phyloP scores from a whole-genome alignment of 345 rosid species.

The Salix arbutifolia region DNA sequence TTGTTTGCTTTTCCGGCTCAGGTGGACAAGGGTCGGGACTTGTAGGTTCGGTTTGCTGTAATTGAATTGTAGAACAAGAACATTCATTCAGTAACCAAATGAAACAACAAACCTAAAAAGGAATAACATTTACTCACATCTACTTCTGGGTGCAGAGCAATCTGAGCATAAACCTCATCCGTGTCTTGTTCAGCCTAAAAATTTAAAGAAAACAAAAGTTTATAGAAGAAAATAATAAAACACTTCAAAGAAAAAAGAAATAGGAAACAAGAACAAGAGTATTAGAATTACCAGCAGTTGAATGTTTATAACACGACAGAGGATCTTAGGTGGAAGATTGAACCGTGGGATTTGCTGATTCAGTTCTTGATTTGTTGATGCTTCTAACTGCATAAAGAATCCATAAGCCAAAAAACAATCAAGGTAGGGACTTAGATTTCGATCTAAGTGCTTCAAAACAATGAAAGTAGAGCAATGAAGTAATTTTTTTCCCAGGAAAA shows the following conservation, averaged over 20 bases:
- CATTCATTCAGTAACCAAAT: background rate
- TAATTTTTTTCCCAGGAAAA: background rate
- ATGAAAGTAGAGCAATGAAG: constrained; percentile 16
- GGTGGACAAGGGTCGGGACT: constrained; percentile 43
- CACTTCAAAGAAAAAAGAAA: background rate
- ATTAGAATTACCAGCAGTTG: constrained; percentile 53
- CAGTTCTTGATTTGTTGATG: constrained; percentile 73
- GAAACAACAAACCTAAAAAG: background rate
- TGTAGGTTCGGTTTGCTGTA: constrained; percentile 53
- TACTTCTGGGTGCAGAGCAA: constrained; percentile 63
- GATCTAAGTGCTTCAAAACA: background rate
- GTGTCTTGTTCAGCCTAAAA: constrained; percentile 91
- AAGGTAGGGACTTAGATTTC: background rate
- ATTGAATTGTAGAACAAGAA: background rate
- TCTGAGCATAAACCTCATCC: constrained; percentile 94
- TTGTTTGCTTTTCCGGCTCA: constrained; percentile 41
- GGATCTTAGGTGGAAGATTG: constrained; percentile 70
- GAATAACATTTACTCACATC: constrained; percentile 40
- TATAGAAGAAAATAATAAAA: background rate
- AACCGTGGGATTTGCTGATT: constrained; percentile 68
- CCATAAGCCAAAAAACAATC: constrained; percentile 8
- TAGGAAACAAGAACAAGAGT: background rate
- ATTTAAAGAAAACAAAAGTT: constrained; percentile 8
- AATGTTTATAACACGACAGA: constrained; percentile 70
- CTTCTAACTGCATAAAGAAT: constrained; percentile 57